A percentile compares a stretch with the other conserved stretches of the same genome.
Conservation (phyloP, 441 rosid species). For the Eruca vesicaria region DNA sequence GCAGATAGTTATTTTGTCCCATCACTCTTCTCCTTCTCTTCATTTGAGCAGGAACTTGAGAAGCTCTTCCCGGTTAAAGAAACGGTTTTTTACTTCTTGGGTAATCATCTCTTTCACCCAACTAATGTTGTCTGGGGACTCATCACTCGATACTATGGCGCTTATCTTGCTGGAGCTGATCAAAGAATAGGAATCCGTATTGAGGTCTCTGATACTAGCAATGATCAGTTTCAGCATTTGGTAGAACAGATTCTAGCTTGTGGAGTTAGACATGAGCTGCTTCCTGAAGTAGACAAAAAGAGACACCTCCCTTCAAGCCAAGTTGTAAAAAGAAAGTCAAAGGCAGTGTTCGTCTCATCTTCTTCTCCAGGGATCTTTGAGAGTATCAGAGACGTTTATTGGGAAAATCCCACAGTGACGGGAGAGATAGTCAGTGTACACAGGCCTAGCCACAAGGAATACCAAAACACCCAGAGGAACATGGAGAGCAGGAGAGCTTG, state of each 20-base stretch:
- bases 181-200: conserved; percentile 63
- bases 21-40: conserved; percentile 52
- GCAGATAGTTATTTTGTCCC: conserved; percentile 69
- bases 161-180: conserved; percentile 65
- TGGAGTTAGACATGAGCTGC: conserved; percentile 45
- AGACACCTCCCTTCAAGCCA: conserved; percentile 27
- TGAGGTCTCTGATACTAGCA: conserved; percentile 45
- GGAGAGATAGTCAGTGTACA: conserved; percentile 58
- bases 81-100: conserved; percentile 60
- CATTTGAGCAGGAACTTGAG: conserved; percentile 49
- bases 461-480: conserved; percentile 53
- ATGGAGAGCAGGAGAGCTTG: conserved; percentile 63
- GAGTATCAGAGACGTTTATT: conserved; percentile 50
- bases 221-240: conserved; percentile 48
- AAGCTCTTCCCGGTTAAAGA: conserved; percentile 57
- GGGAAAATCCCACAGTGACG: conserved; percentile 62
- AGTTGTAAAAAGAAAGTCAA: conserved; percentile 40
- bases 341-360: conserved; percentile 59
- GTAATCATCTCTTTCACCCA: conserved; percentile 66
- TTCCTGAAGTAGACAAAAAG: conserved; percentile 51
- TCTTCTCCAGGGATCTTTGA: conserved; percentile 54
- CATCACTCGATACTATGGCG: conserved; percentile 53
- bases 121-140: conserved; percentile 77
- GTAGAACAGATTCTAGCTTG: conserved; percentile 73
- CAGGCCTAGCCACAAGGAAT: conserved; percentile 68